Evolutionary conservation across 163 green algal species (phyloP), one percentile per base, ranked within the genome.

Genomic region (Coccomyxa subellipsoidea): DNA sequence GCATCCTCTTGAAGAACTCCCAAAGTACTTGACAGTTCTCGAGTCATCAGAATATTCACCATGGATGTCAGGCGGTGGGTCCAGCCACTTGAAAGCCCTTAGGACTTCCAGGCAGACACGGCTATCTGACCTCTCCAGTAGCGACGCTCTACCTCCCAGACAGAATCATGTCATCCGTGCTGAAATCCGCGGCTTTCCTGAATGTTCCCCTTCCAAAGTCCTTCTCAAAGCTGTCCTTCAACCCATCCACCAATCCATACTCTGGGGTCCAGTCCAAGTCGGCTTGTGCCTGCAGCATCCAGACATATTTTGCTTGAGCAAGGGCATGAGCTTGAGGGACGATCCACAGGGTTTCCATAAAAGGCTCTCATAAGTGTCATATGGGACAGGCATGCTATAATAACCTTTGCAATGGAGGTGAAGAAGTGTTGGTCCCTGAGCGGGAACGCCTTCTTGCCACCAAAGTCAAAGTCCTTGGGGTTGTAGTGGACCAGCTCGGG

Each of bases 391-490:
- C n/a, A n/a, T n/a, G n/a, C n/a, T n/a, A n/a, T n/a, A n/a, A n/a
- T n/a, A n/a, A 94, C 95, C 93, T 99, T 99, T 84, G 98, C 92
- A 37, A 99, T 89, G 0, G 92, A 97, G 0, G 95, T 88, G 84
- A 98, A 99, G 87, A 99, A 99, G 90, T 99, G 96, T 89, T 98
- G 95, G 85, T 97, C 93, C 38, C 96, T 91, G 89, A 99, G 91
- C 25, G 96, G 96, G 94, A 99, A 99, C 6, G 95, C 88, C 92
- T 98, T 95, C 38, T 78, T 88, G 69, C 79, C 54, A 36, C 82
- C 84, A 89, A 97, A 97, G 88, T 98, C 94, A 85, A 96, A 97
- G 54, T 97, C 94, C 84, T 97, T 97, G 85, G 96, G 84, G 85
- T 98, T 96, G 90, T 91, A 99, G 90, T 98, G 95, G 7, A 99